phyloP scores from a whole-genome alignment of 768 basidiomycete genomes.

The Tricholoma furcatifolium region DNA sequence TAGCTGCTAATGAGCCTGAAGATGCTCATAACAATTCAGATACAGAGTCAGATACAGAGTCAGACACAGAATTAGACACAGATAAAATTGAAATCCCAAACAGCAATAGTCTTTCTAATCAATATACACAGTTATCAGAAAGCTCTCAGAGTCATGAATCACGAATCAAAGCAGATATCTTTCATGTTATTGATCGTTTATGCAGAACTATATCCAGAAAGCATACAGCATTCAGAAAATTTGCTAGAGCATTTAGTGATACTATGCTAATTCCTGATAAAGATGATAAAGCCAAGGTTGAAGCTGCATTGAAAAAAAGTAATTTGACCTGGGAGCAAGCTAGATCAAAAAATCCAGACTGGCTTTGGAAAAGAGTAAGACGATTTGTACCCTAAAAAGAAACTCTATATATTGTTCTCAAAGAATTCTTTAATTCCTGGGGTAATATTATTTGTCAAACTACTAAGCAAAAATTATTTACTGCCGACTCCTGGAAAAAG shows the following conservation, averaged over 20 bases:
- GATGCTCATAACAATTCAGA: no score
- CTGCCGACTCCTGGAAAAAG: neutral
- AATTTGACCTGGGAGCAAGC: slow-evolving; percentile 8
- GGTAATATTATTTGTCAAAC: neutral
- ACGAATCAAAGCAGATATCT: neutral
- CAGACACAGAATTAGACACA: no score
- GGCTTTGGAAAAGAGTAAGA: slow-evolving; percentile 14
- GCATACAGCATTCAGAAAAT: slow-evolving; percentile 12
- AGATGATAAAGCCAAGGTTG: slow-evolving; percentile 11
- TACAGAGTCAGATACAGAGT: no score
- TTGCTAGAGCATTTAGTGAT: slow-evolving; percentile 18
- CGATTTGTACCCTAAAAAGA: slow-evolving; percentile 15
- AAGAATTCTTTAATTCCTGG: slow-evolving; percentile 17
- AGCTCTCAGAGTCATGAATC: no score
- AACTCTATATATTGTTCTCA: slow-evolving; percentile 12
- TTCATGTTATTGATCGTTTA: slow-evolving; percentile 11
- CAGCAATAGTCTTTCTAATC: no score
- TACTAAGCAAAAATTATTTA: neutral
- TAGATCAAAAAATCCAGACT: slow-evolving; percentile 4
- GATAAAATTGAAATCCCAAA: no score
- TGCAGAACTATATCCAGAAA: slow-evolving; percentile 7
- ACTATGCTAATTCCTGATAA: slow-evolving; percentile 18
- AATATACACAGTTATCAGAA: no score
- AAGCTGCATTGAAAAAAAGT: slow-evolving; percentile 5
- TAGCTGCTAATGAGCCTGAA: no score